phyloP scores from a whole-genome alignment of 306 rosid genomes.

The Corylus avellana region DNA sequence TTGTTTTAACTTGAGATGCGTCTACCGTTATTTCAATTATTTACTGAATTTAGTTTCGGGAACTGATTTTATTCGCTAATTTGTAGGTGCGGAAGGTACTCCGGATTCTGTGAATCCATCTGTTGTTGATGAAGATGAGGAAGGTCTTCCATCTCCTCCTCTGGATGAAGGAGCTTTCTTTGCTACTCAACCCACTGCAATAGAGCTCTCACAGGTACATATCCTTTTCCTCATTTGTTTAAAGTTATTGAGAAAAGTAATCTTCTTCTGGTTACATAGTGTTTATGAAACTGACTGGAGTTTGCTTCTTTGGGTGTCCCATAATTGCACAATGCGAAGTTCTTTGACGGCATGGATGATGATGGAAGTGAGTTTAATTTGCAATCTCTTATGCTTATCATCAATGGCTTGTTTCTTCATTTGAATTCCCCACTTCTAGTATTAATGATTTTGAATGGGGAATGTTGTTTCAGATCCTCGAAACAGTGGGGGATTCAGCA shows the following conservation, averaged over 20 bases:
- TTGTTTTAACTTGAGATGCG: background rate
- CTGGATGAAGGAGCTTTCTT: conserved; percentile 79
- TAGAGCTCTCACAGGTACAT: conserved; percentile 81
- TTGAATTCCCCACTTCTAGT: conserved; percentile 38
- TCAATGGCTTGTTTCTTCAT: conserved; percentile 43
- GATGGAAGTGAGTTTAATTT: conserved; percentile 83
- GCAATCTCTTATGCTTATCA: conserved; percentile 38
- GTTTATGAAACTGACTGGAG: conserved; percentile 42
- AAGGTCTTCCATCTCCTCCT: conserved; percentile 95
- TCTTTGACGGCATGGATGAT: conserved; percentile 98
- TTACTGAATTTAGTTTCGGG: background rate
- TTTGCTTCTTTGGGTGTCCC: conserved; percentile 36
- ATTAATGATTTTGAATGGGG: conserved; percentile 38
- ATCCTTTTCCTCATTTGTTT: conserved; percentile 9
- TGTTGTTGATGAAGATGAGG: conserved; percentile 57
- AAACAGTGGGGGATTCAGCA: conserved; percentile 48
- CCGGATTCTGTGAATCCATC: conserved; percentile 74
- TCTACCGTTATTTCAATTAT: background rate
- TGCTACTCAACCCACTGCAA: conserved; percentile 56
- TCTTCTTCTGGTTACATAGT: conserved; percentile 15
- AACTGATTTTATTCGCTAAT: conserved; percentile 9
- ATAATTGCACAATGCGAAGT: conserved; percentile 47
- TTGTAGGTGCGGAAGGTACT: conserved; percentile 58
- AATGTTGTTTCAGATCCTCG: conserved; percentile 81
- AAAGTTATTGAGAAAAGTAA: background rate